Percentiles rank a stretch among this genome's conserved stretches.
phyloP scores from a whole-genome alignment of 192 early-diverging fungal species.

The Lobulomyces angularis region DNA sequence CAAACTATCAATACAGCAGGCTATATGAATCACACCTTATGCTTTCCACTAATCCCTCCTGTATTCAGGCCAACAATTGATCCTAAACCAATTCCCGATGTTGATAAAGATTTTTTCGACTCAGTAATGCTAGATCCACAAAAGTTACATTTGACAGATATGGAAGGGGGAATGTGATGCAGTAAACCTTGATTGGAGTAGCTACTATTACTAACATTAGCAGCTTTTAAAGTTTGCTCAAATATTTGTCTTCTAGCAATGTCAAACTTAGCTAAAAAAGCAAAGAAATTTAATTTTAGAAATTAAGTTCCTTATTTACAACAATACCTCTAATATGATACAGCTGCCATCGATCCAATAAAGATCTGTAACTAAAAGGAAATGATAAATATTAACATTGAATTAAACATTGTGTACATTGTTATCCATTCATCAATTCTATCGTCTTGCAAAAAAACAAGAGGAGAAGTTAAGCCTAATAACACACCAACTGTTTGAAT shows the following conservation, averaged over 20 bases:
- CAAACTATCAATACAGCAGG: too few relatives aligned
- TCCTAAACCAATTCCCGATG: constrained; percentile 19
- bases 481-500: constrained; percentile 77
- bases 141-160: constrained; percentile 77
- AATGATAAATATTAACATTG: constrained; percentile 3
- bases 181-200: constrained; percentile 10
- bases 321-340: constrained; percentile 71
- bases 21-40: too few relatives aligned
- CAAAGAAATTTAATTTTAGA: too few relatives aligned
- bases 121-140: constrained; percentile 34
- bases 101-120: constrained; percentile 17
- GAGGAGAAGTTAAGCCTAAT: constrained; percentile 47
- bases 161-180: constrained; percentile 32
- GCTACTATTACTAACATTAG: constrained; percentile 4
- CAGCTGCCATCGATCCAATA: constrained; percentile 81
- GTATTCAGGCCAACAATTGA: constrained; percentile 5
- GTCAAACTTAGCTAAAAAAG: constrained; percentile 87
- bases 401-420: constrained; percentile 21
- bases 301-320: too few relatives aligned
- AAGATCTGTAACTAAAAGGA: constrained; percentile 52
- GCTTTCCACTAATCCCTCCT: not conserved
- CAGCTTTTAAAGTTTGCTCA: constrained; percentile 4
- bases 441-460: constrained; percentile 39
- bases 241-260: constrained; percentile 70
- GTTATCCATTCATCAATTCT: constrained; percentile 64